phyloP scores from a whole-genome alignment of 2,329 filamentous ascomycete species.

The Penicillium hesseltinei region DNA sequence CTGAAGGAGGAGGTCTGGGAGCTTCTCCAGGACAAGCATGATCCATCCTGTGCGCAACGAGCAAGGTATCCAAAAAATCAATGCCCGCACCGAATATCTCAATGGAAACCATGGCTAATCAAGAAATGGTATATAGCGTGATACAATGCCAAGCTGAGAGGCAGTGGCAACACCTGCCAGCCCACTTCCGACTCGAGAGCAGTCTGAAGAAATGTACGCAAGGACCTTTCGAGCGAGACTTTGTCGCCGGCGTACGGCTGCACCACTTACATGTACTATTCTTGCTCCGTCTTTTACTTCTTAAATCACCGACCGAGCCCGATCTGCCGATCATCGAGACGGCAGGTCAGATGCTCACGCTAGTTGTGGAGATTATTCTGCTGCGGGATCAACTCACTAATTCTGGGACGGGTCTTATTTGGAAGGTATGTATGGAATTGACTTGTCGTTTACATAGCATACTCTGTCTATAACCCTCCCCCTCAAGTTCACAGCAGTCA shows the following conservation, averaged over 20 bases:
- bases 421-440: slow-evolving; percentile 22
- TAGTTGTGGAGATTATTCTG: slow-evolving; percentile 29
- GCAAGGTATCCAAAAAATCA: slow-evolving; percentile 12
- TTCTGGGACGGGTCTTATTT: slow-evolving; percentile 28
- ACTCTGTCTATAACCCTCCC: not conserved
- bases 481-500: not conserved
- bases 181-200: slow-evolving; percentile 23
- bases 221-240: slow-evolving; percentile 27
- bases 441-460: not conserved
- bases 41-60: slow-evolving; percentile 18
- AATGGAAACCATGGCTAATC: not conserved
- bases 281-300: slow-evolving; percentile 22
- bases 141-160: slow-evolving; percentile 23
- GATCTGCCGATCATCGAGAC: slow-evolving; percentile 26
- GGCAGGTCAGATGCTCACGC: slow-evolving; percentile 28
- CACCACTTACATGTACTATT: slow-evolving; percentile 32
- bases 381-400: slow-evolving; percentile 29
- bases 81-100: not conserved
- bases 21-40: slow-evolving; percentile 25
- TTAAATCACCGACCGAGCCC: slow-evolving; percentile 26
- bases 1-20: slow-evolving; percentile 31
- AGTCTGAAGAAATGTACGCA: slow-evolving; percentile 22
- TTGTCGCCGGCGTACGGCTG: slow-evolving; percentile 25
- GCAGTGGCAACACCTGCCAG: slow-evolving; percentile 23
- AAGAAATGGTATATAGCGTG: slow-evolving; percentile 17